Evolutionary conservation across 2,329 filamentous ascomycete genomes (phyloP).

Genomic region (Colletotrichum camelliae): DNA sequence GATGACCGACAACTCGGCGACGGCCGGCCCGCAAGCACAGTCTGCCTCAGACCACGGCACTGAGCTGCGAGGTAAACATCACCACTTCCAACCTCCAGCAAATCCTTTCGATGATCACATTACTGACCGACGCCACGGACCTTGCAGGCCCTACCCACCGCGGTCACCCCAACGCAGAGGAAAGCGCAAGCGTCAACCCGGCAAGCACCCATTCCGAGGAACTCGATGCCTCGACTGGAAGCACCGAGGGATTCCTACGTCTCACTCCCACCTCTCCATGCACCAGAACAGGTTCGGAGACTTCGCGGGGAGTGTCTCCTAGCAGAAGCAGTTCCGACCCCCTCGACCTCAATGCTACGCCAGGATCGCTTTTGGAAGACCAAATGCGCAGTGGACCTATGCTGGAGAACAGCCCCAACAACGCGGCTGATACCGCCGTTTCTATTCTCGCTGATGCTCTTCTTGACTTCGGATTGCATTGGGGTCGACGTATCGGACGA

Average conservation of each 20-base stretch:
- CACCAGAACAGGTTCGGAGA: neutral
- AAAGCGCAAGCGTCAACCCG: neutral
- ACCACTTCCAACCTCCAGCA: neutral
- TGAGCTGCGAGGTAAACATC: neutral
- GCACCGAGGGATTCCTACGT: neutral
- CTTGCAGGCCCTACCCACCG: neutral
- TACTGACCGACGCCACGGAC: neutral
- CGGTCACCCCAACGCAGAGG: neutral
- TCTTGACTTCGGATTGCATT: neutral
- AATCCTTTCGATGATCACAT: neutral
- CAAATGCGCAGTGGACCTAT: neutral
- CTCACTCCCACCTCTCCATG: neutral
- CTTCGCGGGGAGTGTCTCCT: neutral
- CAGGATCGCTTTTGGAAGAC: neutral
- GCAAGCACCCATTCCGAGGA: neutral
- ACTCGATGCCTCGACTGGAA: neutral
- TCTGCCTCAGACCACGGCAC: neutral
- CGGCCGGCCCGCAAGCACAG: neutral
- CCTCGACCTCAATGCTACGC: neutral
- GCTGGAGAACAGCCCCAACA: neutral
- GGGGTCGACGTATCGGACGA: neutral
- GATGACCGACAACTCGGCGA: neutral
- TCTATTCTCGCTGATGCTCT: neutral
- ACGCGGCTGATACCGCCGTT: neutral
- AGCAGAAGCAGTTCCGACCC: neutral